Evolutionary conservation across 1,284 basidiomycete species (phyloP).

Genomic region (Trametes versicolor): DNA sequence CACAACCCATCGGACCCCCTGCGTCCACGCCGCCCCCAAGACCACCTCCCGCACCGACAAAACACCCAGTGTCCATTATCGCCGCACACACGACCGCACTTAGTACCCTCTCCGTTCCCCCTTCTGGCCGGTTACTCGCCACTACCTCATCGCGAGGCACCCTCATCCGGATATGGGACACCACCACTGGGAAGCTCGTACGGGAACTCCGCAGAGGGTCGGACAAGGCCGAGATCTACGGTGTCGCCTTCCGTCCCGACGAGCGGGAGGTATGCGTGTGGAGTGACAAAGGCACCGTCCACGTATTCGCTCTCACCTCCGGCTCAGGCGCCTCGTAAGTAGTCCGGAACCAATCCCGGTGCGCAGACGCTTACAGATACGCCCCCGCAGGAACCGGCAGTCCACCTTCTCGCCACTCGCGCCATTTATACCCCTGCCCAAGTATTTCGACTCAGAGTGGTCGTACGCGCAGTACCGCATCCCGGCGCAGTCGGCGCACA

Average conservation of each 20-base stretch:
- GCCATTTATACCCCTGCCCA: constrained; percentile 85
- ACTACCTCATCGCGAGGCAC: constrained; percentile 91
- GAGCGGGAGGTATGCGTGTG: constrained; percentile 87
- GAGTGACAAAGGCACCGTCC: constrained; percentile 98
- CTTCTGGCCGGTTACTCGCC: constrained; percentile 83
- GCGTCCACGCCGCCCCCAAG: constrained; percentile 56
- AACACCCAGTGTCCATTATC: constrained; percentile 83
- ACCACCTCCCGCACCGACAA: constrained; percentile 63
- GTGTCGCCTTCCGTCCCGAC: constrained; percentile 82
- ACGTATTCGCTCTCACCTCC: constrained; percentile 82
- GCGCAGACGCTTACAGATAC: constrained; percentile 4
- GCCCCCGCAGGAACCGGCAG: constrained; percentile 71
- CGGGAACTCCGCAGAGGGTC: constrained; percentile 88
- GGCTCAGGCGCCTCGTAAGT: constrained; percentile 73
- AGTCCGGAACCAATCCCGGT: neutral
- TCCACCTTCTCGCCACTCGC: constrained; percentile 81
- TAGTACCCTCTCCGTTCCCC: constrained; percentile 80
- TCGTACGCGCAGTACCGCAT: constrained; percentile 94
- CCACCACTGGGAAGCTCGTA: constrained; percentile 77
- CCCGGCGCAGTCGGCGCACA: constrained; percentile 84
- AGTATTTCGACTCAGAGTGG: constrained; percentile 94
- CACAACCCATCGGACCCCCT: constrained; percentile 59
- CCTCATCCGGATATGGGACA: constrained; percentile 90
- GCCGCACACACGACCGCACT: constrained; percentile 87
- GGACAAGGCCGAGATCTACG: constrained; percentile 93